A percentile compares a stretch with the other conserved stretches of the same genome.
Evolutionary conservation across 2,329 filamentous ascomycete genomes (phyloP).

Genomic region (Pseudopithomyces maydicus): DNA sequence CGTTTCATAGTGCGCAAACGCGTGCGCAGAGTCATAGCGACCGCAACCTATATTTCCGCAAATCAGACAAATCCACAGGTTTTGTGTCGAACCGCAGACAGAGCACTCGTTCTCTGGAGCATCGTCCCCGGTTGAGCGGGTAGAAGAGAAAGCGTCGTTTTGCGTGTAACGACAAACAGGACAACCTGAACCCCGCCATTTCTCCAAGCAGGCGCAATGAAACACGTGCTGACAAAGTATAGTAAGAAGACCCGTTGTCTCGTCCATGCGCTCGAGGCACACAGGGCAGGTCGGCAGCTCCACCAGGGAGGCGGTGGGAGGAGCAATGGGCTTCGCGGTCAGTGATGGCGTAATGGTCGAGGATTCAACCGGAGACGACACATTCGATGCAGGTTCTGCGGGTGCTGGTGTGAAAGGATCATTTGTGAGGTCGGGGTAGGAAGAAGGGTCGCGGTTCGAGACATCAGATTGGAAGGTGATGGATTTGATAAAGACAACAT

Average conservation of each 20-base stretch:
- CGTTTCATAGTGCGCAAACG: slow-evolving; percentile 90
- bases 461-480: slow-evolving; percentile 78
- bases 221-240: slow-evolving; percentile 98
- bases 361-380: slow-evolving; percentile 41
- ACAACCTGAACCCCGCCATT: slow-evolving; percentile 93
- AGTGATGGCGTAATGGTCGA: slow-evolving; percentile 50
- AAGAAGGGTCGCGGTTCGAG: slow-evolving; percentile 49
- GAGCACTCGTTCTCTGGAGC: slow-evolving; percentile 72
- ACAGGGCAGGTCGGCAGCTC: slow-evolving; percentile 96
- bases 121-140: slow-evolving; percentile 44
- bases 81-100: slow-evolving; percentile 77
- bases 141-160: slow-evolving; percentile 52
- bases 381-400: slow-evolving; percentile 34
- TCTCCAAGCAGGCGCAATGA: slow-evolving; percentile 93
- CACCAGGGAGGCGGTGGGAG: slow-evolving; percentile 81
- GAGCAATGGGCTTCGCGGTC: slow-evolving; percentile 67
- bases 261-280: slow-evolving; percentile 96
- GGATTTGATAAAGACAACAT: slow-evolving; percentile 91
- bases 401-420: slow-evolving; percentile 68
- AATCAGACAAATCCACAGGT: slow-evolving; percentile 94
- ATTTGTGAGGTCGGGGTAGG: slow-evolving; percentile 66
- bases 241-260: slow-evolving; percentile 91
- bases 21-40: slow-evolving; percentile 90
- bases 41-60: slow-evolving; percentile 93
- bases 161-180: slow-evolving; percentile 93